phyloP scores from a whole-genome alignment of 2,329 filamentous ascomycete genomes.

The Parafenestella ontariensis region DNA sequence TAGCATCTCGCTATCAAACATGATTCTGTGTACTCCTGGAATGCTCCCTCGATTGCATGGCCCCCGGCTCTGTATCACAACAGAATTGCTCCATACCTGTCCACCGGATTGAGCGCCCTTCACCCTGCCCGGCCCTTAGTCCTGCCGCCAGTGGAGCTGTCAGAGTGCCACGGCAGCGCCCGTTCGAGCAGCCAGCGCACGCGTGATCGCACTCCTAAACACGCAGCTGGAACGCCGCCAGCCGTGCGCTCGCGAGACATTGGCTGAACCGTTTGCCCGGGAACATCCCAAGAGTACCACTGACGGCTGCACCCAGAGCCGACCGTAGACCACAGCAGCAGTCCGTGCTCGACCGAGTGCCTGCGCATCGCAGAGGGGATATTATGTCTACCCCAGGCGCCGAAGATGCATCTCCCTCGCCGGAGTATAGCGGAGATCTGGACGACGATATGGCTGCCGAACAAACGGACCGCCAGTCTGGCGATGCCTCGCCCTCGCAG shows the following conservation, averaged over 20 bases:
- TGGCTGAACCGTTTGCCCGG: conserved; percentile 48
- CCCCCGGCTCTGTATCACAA: conserved; percentile 46
- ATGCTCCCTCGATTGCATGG: conserved; percentile 47
- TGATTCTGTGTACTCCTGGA: conserved; percentile 41
- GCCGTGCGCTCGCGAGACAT: conserved; percentile 42
- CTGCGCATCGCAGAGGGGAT: conserved; percentile 43
- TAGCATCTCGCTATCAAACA: conserved; percentile 40
- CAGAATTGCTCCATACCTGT: conserved; percentile 50
- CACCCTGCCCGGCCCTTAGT: background rate
- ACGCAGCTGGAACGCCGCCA: conserved; percentile 49
- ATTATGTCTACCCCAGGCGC: conserved; percentile 58
- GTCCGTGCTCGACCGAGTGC: conserved; percentile 39
- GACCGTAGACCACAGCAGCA: conserved; percentile 51
- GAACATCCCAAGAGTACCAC: conserved; percentile 41
- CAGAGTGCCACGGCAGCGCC: conserved; percentile 45
- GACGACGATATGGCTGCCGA: conserved; percentile 55
- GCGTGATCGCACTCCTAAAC: conserved; percentile 52
- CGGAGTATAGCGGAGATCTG: conserved; percentile 54
- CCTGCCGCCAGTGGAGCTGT: conserved; percentile 34
- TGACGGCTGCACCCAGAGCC: conserved; percentile 49
- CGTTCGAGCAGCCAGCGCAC: conserved; percentile 47
- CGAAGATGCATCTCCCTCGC: conserved; percentile 56
- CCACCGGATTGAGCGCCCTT: conserved; percentile 45
- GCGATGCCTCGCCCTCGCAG: conserved; percentile 43
- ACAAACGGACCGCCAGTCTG: conserved; percentile 47